These are phyloP conservation scores for Trapa bicornis DNA, from an alignment of 345 rosid genomes.

Conservation along the genomic window DNA sequence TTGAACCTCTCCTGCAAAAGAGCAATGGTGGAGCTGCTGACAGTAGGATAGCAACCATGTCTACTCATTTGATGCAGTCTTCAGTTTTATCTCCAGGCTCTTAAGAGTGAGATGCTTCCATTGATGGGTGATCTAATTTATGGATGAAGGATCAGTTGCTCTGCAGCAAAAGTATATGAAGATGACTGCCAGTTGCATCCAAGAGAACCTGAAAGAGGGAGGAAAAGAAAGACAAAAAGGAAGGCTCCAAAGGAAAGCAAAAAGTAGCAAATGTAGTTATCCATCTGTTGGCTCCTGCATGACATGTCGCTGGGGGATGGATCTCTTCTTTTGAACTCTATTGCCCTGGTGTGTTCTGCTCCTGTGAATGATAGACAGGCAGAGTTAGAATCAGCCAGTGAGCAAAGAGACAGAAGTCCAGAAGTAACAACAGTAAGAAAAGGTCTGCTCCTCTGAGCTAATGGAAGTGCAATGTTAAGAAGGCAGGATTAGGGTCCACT, in stretches of 20 bases:
- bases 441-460: background rate
- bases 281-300: slow-evolving; percentile 5
- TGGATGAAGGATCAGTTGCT: slow-evolving; percentile 2
- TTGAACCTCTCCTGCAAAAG: slow-evolving; percentile 57
- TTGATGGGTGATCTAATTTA: background rate
- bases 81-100: background rate
- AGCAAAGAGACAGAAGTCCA: background rate
- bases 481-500: background rate
- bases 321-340: background rate
- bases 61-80: slow-evolving; percentile 22
- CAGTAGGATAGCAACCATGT: slow-evolving; percentile 23
- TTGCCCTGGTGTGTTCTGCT: background rate
- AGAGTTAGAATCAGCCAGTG: background rate
- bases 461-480: background rate
- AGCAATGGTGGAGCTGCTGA: slow-evolving; percentile 46
- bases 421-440: background rate
- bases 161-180: slow-evolving; percentile 1
- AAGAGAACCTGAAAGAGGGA: slow-evolving; percentile 21
- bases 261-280: slow-evolving; percentile 10
- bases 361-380: background rate
- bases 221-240: slow-evolving; percentile 25
- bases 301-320: background rate
- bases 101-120: background rate
- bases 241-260: slow-evolving; percentile 15
- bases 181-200: slow-evolving; percentile 7